Evolutionary conservation across 306 rosid genomes (phyloP), one percentile per base, ranked within the genome.

Genomic region (Lotus japonicus): DNA sequence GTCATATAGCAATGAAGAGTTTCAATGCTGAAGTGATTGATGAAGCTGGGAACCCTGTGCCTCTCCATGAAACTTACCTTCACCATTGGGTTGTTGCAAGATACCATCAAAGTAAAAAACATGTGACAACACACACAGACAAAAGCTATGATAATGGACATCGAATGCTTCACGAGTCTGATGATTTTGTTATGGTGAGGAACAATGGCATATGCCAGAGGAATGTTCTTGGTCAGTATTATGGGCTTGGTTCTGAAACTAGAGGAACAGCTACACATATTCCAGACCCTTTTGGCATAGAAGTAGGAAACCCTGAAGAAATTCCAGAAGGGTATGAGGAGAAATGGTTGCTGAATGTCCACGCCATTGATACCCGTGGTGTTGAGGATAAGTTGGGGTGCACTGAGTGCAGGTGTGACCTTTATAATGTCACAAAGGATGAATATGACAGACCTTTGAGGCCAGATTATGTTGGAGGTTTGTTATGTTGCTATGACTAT

Each of bases 321-420:
- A 56, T 85, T 71, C 96, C 91, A 11, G 59, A 65, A 1, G 96
- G 89, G 10, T 80, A 74, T 62, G 91, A 91, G 71, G 95, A 92
- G 84, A 71, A 74, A 41, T 92, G 96, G 97, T 0, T 85, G 44
- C 50, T 92, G 14, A 89, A 87, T 31, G 72, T 92, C 7, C 97
- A 92, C 35, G 97, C 88, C 0, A 89, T 89, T 12, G 97, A 92
- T 77, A 89, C 96, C 0, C 58, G 96, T 0, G 96, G 88, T 0
- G 85, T 65, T 0, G 90, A 33, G 63, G 88, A 89, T 41, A 76
- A 39, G 39, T 1, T 79, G 61, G 92, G 95, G 17, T 92, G 96
- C 58, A 79, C 73, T 9, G 96, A 92, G 61, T 92, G 96, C 53
- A 48, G 51, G 38, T 87, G 97, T 66, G 73, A 84, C 77, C 84